Conservation (phyloP, 1,284 basidiomycete genomes). For the Cryptococcus wingfieldii region DNA sequence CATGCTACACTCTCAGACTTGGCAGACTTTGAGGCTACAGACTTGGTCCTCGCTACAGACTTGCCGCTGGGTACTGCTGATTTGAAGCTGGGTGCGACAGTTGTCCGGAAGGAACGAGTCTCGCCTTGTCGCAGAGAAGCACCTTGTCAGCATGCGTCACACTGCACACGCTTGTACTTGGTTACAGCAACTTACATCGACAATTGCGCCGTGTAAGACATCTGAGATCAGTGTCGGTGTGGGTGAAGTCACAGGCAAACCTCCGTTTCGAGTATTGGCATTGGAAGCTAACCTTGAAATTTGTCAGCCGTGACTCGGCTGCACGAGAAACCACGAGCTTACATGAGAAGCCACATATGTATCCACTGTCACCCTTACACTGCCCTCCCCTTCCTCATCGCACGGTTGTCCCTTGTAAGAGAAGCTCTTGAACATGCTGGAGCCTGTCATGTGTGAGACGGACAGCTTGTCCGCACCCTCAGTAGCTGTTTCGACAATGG, state of each 20-base stretch:
- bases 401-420: neutral
- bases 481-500: neutral
- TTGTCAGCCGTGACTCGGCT: no score
- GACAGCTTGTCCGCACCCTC: no score
- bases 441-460: no score
- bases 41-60: slow-evolving; percentile 4
- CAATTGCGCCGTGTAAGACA: no score
- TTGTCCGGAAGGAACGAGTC: slow-evolving; percentile 1
- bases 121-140: neutral
- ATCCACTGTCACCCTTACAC: slow-evolving; percentile 6
- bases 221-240: slow-evolving; percentile 4
- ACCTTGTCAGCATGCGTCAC: no score
- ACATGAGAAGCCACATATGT: neutral
- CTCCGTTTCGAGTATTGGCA: neutral
- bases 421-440: neutral
- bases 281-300: neutral
- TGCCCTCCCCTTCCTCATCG: neutral
- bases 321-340: neutral
- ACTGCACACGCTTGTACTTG: no score
- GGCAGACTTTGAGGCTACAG: slow-evolving; percentile 1
- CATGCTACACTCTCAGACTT: no score
- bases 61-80: slow-evolving; percentile 11
- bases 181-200: no score
- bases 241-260: neutral
- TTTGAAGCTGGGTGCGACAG: slow-evolving; percentile 3